These are phyloP conservation scores for Suillus tomentosus DNA, from an alignment of 768 basidiomycete species.

Conservation along the genomic window DNA sequence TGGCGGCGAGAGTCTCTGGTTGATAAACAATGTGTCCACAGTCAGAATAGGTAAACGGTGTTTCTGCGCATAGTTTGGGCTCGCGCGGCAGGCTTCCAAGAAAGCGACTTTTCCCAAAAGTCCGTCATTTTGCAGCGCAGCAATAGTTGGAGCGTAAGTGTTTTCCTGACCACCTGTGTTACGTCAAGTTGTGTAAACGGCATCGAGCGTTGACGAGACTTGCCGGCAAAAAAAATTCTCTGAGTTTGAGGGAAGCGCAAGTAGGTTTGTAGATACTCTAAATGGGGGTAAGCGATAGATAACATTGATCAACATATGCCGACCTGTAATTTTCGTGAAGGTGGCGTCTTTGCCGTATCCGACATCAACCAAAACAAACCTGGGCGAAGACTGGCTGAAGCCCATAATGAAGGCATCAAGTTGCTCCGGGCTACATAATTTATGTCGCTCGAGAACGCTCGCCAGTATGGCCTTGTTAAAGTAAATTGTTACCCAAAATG, in stretches of 20 bases:
- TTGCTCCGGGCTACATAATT: constrained; percentile 63
- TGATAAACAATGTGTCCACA: constrained; percentile 52
- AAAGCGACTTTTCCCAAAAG: constrained; percentile 67
- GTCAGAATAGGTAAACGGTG: constrained; percentile 55
- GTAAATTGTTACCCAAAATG: constrained; percentile 77
- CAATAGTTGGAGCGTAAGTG: constrained; percentile 58
- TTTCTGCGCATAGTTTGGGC: constrained; percentile 44
- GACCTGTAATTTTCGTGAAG: constrained; percentile 74
- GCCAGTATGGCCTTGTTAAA: constrained; percentile 62
- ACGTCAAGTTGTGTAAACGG: constrained; percentile 10
- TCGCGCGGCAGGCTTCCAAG: constrained; percentile 50
- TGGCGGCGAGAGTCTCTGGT: constrained; percentile 28
- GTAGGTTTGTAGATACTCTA: constrained; percentile 74
- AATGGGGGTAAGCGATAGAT: constrained; percentile 10
- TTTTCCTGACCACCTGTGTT: constrained; percentile 57
- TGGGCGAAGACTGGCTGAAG: constrained; percentile 72
- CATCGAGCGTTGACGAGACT: constrained; percentile 19
- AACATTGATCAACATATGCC: constrained; percentile 10
- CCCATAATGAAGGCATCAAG: constrained; percentile 71
- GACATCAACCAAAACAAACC: constrained; percentile 71
- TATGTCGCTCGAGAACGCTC: constrained; percentile 50
- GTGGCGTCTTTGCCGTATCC: constrained; percentile 62
- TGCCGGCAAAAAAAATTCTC: constrained; percentile 73
- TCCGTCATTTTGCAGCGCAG: constrained; percentile 58
- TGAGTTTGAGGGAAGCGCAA: constrained; percentile 73